These are phyloP conservation scores for Cercospora sp. DNA, from an alignment of 2,329 filamentous ascomycete genomes.

Conservation along the genomic window DNA sequence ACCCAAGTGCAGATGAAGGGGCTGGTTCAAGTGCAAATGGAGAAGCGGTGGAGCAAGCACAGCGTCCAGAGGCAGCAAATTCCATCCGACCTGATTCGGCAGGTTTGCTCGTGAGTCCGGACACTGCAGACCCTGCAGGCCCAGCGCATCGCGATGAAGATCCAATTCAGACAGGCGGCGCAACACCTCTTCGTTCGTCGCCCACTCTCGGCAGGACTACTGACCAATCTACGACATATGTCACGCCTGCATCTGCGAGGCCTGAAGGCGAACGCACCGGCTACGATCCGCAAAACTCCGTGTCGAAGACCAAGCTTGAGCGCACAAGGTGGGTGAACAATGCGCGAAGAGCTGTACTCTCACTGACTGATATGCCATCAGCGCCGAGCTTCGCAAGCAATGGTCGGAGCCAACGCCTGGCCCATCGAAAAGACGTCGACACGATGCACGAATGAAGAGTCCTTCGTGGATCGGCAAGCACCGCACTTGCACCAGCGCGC, in stretches of 20 bases:
- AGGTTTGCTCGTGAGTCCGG: not conserved
- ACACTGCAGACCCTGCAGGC: not conserved
- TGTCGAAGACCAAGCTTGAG: not conserved
- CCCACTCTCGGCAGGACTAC: not conserved
- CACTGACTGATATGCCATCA: not conserved
- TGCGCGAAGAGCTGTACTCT: not conserved
- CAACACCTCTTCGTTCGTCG: not conserved
- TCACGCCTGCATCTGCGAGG: not conserved
- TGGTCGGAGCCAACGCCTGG: not conserved
- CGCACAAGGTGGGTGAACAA: not conserved
- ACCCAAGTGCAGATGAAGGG: not conserved
- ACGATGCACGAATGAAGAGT: not conserved
- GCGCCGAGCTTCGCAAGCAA: not conserved
- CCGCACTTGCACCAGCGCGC: not conserved
- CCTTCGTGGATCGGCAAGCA: not conserved
- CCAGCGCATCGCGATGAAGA: not conserved
- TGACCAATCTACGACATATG: not conserved
- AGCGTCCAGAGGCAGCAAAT: not conserved
- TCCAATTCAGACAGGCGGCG: not conserved
- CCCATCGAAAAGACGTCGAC: not conserved
- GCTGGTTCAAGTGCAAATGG: not conserved
- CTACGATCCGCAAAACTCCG: not conserved
- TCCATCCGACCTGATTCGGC: not conserved
- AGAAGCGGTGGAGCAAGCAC: not conserved
- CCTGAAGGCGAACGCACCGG: not conserved